Evolutionary conservation across 2,329 filamentous ascomycete species (phyloP), one percentile per base, ranked within the genome.

Genomic region (Nemania abortiva): DNA sequence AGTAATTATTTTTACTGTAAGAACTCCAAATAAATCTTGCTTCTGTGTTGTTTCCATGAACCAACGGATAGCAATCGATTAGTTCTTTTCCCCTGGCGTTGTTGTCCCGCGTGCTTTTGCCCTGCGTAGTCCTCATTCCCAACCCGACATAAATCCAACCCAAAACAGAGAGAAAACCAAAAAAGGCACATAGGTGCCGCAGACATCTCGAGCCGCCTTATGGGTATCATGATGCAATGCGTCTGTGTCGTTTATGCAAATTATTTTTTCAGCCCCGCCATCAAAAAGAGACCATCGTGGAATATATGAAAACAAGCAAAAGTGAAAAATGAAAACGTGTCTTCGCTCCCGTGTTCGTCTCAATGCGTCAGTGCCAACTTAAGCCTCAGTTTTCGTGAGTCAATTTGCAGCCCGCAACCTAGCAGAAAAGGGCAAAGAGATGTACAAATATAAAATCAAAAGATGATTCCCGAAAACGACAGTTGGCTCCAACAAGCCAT

Each of bases 181-280:
- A 15, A 34, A 27, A 20, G 31, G 31, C 29, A 61, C 9, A 50
- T 22, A 27, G 5, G 20, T 34, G 20, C 53, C 52, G 9, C 45
- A 50, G 7, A 52, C 22, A 63, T 54, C 54, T 49, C 39, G 49
- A 63, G 55, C 60, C 68, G 61, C 57, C 34, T 49, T n/a, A 27
- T 70, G 68, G 68, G 65, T 68, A 68, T 68, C 60, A 68, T 68
- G 13, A 60, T 64, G 50, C 37, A 58, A 54, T 54, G 22, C 27
- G n/a, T 59, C 47, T 52, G 45, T 63, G 47, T 52, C 24, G 22
- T 61, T 60, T 31, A 37, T 22, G 13, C 29, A 62, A 5, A 22
- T 49, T 37, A 37, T 15, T 22, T 60, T 60, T 54, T 18, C 24
- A 22, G 29, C 15, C n/a, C 10, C 13, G n/a, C 49, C 0, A 53